Evolutionary conservation across 2,329 filamentous ascomycete species (phyloP).

Genomic region (Ceratocystis lukuohia): DNA sequence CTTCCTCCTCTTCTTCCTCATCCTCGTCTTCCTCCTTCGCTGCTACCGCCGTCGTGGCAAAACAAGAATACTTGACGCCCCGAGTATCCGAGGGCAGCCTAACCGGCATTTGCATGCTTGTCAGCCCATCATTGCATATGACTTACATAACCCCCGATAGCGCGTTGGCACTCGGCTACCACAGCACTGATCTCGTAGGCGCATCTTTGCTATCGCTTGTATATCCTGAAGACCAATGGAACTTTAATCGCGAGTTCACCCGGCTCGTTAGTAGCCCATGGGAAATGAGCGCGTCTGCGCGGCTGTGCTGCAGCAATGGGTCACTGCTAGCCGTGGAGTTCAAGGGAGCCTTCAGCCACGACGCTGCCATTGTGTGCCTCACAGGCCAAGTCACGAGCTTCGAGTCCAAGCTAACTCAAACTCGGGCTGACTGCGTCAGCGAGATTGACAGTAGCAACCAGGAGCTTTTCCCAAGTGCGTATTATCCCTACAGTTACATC

Average conservation of each 20-base stretch:
- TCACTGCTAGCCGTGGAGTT: conserved; percentile 73
- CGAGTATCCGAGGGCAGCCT: neutral
- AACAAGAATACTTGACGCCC: neutral
- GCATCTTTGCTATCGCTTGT: conserved; percentile 69
- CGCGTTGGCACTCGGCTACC: conserved; percentile 61
- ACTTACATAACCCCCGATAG: conserved; percentile 76
- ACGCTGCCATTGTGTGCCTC: neutral
- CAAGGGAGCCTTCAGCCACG: conserved; percentile 41
- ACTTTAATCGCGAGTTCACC: conserved; percentile 74
- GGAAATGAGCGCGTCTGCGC: conserved; percentile 70
- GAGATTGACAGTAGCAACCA: neutral
- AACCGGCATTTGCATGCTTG: conserved; percentile 58
- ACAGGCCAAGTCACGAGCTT: neutral
- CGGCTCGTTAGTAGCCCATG: conserved; percentile 76
- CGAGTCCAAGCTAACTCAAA: neutral
- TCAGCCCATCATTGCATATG: conserved; percentile 72
- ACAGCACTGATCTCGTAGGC: conserved; percentile 55
- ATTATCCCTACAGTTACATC: neutral
- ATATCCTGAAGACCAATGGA: conserved; percentile 69
- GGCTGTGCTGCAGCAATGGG: conserved; percentile 62
- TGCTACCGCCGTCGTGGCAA: neutral
- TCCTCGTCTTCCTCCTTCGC: neutral
- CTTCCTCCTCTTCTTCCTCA: too few species aligned
- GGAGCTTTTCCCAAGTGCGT: neutral
- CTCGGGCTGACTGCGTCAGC: too few species aligned